Percentiles rank a stretch among this genome's conserved stretches.
Evolutionary conservation across 2,329 filamentous ascomycete species (phyloP).

Genomic region (Fusarium transvaalense): DNA sequence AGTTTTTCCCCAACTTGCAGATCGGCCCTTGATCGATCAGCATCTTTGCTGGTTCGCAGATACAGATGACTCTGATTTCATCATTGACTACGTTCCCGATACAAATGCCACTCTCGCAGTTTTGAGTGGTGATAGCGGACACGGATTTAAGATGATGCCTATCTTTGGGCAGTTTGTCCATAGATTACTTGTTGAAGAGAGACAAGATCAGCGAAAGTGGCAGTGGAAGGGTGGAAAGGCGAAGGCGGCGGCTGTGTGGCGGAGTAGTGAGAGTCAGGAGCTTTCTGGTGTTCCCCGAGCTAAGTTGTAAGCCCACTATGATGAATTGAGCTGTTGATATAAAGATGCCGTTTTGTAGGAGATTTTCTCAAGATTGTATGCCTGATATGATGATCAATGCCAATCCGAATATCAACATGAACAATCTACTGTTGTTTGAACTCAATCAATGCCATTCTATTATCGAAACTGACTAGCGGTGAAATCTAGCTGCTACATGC

Average conservation of each 20-base stretch:
- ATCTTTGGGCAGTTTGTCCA: slow-evolving; percentile 32
- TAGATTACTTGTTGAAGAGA: slow-evolving; percentile 15
- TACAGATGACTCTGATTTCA: slow-evolving; percentile 35
- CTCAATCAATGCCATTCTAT: background rate
- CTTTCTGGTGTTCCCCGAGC: slow-evolving; percentile 26
- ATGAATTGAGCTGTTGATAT: background rate
- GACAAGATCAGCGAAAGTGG: slow-evolving; percentile 26
- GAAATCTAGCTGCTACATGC: background rate
- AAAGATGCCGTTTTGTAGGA: too few relatives aligned
- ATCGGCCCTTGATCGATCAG: slow-evolving; percentile 25
- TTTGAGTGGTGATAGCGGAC: slow-evolving; percentile 25
- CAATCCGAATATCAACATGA: background rate
- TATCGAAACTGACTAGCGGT: background rate
- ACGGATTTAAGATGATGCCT: slow-evolving; percentile 35
- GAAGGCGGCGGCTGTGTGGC: slow-evolving; percentile 27
- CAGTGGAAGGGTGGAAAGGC: slow-evolving; percentile 34
- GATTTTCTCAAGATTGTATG: too few relatives aligned
- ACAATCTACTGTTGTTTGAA: background rate
- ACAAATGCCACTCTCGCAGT: slow-evolving; percentile 20
- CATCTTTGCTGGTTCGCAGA: slow-evolving; percentile 37
- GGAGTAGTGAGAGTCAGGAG: slow-evolving; percentile 35
- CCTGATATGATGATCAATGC: too few relatives aligned
- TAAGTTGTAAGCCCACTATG: slow-evolving; percentile 7
- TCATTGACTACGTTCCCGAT: slow-evolving; percentile 32
- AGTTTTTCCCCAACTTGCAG: slow-evolving; percentile 11